Percentiles rank a stretch among this genome's conserved stretches.
phyloP scores from a whole-genome alignment of 768 basidiomycete species.

The Kwoniella sp. region DNA sequence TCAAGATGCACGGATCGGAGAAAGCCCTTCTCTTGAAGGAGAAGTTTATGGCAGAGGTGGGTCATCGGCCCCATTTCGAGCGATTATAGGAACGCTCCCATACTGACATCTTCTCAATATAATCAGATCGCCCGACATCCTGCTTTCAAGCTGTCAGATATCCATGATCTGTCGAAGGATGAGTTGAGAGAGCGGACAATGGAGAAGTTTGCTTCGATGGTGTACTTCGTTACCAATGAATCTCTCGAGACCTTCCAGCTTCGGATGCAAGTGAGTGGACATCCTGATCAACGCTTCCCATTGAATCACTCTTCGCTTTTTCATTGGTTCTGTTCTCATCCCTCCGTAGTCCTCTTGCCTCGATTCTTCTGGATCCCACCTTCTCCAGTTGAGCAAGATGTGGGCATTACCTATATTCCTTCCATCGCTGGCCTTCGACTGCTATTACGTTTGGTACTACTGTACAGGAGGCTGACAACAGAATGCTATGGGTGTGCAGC shows the following conservation, averaged over 20 bases:
- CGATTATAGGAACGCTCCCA: neutral
- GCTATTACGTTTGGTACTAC: too few relatives aligned
- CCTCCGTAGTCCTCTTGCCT: too few relatives aligned
- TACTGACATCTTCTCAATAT: neutral
- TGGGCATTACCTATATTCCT: too few relatives aligned
- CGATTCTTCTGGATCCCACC: too few relatives aligned
- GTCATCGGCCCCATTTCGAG: slow-evolving; percentile 10
- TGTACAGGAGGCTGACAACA: neutral
- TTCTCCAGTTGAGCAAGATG: too few relatives aligned
- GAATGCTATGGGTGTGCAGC: slow-evolving; percentile 20
- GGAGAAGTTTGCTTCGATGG: slow-evolving; percentile 58
- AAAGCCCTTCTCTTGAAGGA: slow-evolving; percentile 53
- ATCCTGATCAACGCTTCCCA: too few relatives aligned
- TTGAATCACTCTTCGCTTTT: too few relatives aligned
- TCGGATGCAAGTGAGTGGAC: slow-evolving; percentile 56
- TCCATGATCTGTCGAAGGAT: slow-evolving; percentile 57
- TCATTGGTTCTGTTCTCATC: too few relatives aligned
- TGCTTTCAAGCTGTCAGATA: slow-evolving; percentile 57
- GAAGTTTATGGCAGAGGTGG: slow-evolving; percentile 55
- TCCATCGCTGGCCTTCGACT: too few relatives aligned
- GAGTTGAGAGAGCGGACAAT: slow-evolving; percentile 57
- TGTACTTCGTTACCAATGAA: slow-evolving; percentile 58
- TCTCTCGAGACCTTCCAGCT: slow-evolving; percentile 56
- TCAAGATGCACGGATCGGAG: slow-evolving; percentile 55
- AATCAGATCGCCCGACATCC: slow-evolving; percentile 56